phyloP scores from a whole-genome alignment of 2,329 filamentous ascomycete genomes.

The Cryphonectria nitschkei region DNA sequence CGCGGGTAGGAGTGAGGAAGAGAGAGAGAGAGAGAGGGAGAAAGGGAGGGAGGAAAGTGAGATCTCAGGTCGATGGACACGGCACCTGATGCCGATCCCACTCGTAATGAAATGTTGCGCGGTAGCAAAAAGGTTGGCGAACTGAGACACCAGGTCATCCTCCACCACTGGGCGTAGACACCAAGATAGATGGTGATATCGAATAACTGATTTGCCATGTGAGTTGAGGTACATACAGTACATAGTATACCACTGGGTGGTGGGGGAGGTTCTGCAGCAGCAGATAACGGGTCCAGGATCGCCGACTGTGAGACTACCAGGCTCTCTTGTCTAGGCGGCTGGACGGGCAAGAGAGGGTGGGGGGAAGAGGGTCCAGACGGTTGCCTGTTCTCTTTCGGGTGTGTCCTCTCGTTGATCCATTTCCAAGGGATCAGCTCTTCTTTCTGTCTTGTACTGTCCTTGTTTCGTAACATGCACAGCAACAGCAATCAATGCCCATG shows the following conservation, averaged over 20 bases:
- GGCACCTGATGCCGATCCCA: conserved; percentile 12
- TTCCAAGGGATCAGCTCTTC: not conserved
- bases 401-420: not conserved
- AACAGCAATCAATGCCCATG: not conserved
- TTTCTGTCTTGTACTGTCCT: no score
- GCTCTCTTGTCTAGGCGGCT: not conserved
- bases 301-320: not conserved
- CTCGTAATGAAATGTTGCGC: conserved; percentile 11
- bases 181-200: not conserved
- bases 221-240: no score
- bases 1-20: not conserved
- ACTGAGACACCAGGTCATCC: conserved; percentile 11
- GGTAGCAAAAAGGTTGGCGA: not conserved
- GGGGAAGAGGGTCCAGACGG: not conserved
- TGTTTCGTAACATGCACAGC: not conserved
- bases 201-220: not conserved
- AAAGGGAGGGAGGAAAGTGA: not conserved
- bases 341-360: not conserved
- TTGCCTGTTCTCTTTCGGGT: not conserved
- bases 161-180: not conserved
- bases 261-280: not conserved
- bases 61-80: conserved; percentile 14
- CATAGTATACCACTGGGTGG: no score
- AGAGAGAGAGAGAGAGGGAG: no score
- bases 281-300: not conserved